phyloP scores from a whole-genome alignment of 2,329 filamentous ascomycete species.

The Pestalotiopsis sp. region DNA sequence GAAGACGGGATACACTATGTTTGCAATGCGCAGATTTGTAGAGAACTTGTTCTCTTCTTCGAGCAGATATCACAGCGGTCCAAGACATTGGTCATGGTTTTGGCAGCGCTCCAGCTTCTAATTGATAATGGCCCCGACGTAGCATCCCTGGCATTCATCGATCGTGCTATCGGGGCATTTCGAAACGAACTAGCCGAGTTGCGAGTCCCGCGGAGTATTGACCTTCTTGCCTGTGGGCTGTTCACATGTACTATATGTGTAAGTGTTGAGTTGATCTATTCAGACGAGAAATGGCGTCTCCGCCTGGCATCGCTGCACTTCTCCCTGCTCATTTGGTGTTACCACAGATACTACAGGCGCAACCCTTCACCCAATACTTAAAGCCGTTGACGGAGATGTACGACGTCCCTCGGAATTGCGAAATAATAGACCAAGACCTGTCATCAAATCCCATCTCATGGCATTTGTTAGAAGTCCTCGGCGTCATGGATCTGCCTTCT shows the following conservation, averaged over 20 bases:
- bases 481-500: background rate
- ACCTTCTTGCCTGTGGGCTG: background rate
- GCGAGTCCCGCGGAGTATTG: background rate
- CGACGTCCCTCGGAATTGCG: background rate
- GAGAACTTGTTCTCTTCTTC: background rate
- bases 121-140: background rate
- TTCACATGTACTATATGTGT: background rate
- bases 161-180: background rate
- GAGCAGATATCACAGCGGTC: background rate
- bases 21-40: background rate
- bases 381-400: background rate
- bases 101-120: background rate
- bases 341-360: background rate
- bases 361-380: conserved; percentile 1
- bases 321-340: background rate
- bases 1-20: background rate
- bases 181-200: background rate
- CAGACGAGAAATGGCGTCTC: too few species aligned
- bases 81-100: background rate
- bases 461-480: conserved; percentile 2
- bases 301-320: background rate
- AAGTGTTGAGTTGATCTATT: background rate
- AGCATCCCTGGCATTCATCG: background rate
- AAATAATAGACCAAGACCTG: background rate
- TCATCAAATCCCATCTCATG: background rate